Evolutionary conservation across 768 basidiomycete genomes (phyloP).

Genomic region (Suillus alpinus): DNA sequence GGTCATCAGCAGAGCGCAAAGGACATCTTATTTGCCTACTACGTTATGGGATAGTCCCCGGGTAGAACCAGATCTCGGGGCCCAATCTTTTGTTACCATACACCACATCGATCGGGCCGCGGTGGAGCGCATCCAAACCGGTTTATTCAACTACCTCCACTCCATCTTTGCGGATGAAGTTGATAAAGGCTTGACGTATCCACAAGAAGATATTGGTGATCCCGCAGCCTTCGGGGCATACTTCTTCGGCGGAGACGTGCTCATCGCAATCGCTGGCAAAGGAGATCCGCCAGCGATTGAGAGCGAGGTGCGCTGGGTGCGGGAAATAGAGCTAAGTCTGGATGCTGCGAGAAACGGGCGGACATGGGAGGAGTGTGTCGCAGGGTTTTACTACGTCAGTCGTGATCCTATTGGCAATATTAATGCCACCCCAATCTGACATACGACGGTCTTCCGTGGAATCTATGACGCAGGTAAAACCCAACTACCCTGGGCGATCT

Average conservation of each 20-base stretch:
- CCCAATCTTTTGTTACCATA: slow-evolving; percentile 23
- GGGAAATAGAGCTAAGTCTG: slow-evolving; percentile 30
- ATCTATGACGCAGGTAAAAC: slow-evolving; percentile 54
- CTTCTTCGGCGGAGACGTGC: slow-evolving; percentile 75
- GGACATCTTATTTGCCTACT: slow-evolving; percentile 36
- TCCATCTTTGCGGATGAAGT: slow-evolving; percentile 69
- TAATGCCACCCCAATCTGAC: slow-evolving; percentile 1
- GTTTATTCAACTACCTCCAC: slow-evolving; percentile 60
- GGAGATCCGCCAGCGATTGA: slow-evolving; percentile 13
- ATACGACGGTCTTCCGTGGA: slow-evolving; percentile 5
- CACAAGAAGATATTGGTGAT: slow-evolving; percentile 65
- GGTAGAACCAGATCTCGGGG: slow-evolving; percentile 18
- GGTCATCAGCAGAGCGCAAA: slow-evolving; percentile 39
- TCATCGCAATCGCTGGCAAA: slow-evolving; percentile 54
- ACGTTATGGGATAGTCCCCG: slow-evolving; percentile 44
- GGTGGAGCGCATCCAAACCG: slow-evolving; percentile 32
- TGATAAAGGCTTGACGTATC: slow-evolving; percentile 77
- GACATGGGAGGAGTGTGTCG: slow-evolving; percentile 67
- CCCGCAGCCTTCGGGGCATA: slow-evolving; percentile 64
- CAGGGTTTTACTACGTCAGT: slow-evolving; percentile 78
- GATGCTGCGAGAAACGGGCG: slow-evolving; percentile 47
- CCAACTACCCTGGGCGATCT: slow-evolving; percentile 87
- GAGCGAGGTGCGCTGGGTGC: slow-evolving; percentile 14
- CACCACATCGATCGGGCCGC: slow-evolving; percentile 36
- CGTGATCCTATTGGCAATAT: neutral